Conservation (phyloP, 805 yeast species). For the Ascoidea asiatica region DNA sequence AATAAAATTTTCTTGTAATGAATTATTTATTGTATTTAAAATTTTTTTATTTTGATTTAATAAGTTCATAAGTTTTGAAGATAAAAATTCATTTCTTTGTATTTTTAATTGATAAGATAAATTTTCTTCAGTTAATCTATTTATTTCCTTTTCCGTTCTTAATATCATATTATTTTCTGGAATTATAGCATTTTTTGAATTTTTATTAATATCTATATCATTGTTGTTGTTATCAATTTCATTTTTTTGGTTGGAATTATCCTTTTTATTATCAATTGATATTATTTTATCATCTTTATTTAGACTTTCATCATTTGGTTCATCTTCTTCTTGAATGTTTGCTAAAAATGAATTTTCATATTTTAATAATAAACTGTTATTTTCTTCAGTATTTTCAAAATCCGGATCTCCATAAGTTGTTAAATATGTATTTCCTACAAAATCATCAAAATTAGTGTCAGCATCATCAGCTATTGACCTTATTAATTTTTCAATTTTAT, state of each 20-base stretch:
- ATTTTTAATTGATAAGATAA: neutral
- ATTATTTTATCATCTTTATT: slow-evolving; percentile 3
- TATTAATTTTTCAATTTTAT: neutral
- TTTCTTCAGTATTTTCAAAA: too few species aligned
- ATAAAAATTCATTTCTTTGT: neutral
- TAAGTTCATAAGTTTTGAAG: neutral
- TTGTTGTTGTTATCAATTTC: slow-evolving; percentile 12
- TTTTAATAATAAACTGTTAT: neutral
- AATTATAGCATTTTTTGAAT: slow-evolving; percentile 3
- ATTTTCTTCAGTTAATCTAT: neutral
- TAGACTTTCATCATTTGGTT: slow-evolving; percentile 1
- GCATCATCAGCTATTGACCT: neutral
- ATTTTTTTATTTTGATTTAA: neutral
- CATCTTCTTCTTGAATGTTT: slow-evolving; percentile 2
- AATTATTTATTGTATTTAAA: neutral
- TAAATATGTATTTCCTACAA: neutral
- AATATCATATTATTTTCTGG: slow-evolving; percentile 13
- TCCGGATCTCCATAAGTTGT: neutral
- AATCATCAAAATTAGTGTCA: neutral
- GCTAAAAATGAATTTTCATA: neutral
- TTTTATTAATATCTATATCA: slow-evolving; percentile 4
- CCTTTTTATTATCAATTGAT: slow-evolving; percentile 7
- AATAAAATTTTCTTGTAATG: neutral
- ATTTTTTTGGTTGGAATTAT: slow-evolving; percentile 12
- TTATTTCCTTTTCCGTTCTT: neutral